Percentiles rank a stretch among this genome's conserved stretches.
Evolutionary conservation across 441 rosid species (phyloP).

Genomic region (Hura crepitans): DNA sequence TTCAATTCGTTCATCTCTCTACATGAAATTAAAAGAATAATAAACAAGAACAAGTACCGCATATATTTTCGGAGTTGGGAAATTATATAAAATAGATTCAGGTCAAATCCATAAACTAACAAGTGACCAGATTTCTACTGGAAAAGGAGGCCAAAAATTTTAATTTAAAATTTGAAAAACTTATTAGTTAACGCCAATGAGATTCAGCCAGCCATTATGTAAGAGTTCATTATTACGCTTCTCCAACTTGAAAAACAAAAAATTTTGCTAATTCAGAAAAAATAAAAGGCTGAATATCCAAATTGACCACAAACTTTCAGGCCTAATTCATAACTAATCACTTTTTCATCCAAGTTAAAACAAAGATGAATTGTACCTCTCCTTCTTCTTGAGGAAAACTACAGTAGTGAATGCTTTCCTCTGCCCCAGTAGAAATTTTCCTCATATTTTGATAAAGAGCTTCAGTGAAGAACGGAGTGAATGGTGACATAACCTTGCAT

Average conservation of each 20-base stretch:
- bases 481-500: conserved; percentile 95
- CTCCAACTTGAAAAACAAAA: background rate
- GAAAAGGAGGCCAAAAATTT: background rate
- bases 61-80: background rate
- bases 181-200: background rate
- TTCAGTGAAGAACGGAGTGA: conserved; percentile 97
- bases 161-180: background rate
- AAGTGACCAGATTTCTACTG: background rate
- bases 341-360: background rate
- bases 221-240: background rate
- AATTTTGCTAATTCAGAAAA: background rate
- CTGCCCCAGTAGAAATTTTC: conserved; percentile 59
- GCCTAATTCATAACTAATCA: background rate
- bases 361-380: conserved; percentile 41
- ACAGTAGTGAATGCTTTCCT: conserved; percentile 90
- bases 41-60: background rate
- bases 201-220: background rate
- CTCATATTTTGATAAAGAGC: conserved; percentile 90
- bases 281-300: background rate
- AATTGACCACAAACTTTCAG: conserved; percentile 10
- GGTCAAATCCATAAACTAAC: background rate
- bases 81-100: background rate
- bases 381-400: conserved; percentile 78
- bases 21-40: conserved; percentile 19
- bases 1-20: conserved; percentile 88